Conservation (phyloP, 306 rosid genomes). For the Begonia peltatifolia region DNA sequence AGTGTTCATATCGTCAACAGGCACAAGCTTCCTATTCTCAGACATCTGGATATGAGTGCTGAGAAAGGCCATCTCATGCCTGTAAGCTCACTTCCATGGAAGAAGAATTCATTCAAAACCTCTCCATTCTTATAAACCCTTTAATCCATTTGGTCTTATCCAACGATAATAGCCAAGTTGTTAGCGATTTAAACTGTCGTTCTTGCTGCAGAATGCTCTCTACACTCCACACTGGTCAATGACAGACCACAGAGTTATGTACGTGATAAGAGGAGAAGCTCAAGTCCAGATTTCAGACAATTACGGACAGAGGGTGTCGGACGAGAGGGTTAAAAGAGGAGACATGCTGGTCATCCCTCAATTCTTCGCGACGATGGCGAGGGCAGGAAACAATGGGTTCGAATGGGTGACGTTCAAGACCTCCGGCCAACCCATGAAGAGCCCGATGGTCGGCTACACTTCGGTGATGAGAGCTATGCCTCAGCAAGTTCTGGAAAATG, state of each 20-base stretch:
- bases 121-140: too few species aligned
- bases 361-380: neutral
- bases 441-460: constrained; percentile 14
- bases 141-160: neutral
- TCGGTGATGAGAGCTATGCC: constrained; percentile 12
- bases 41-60: constrained; percentile 11
- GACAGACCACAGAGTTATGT: constrained; percentile 15
- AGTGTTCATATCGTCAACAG: constrained; percentile 12
- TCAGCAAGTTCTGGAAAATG: constrained; percentile 3
- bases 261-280: constrained; percentile 15
- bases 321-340: constrained; percentile 9
- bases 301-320: constrained; percentile 7
- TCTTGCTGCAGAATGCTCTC: constrained; percentile 10
- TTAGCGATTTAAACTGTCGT: neutral
- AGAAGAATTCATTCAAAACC: too few species aligned
- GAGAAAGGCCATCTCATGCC: constrained; percentile 16
- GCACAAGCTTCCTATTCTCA: constrained; percentile 13
- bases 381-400: constrained; percentile 10
- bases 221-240: constrained; percentile 16
- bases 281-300: constrained; percentile 10
- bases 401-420: constrained; percentile 15
- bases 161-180: too few species aligned
- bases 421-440: constrained; percentile 10
- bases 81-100: constrained; percentile 1
- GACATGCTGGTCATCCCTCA: constrained; percentile 13